phyloP scores from a whole-genome alignment of 202 grass and related monocot genomes.

The Schoenoplectus triqueter region DNA sequence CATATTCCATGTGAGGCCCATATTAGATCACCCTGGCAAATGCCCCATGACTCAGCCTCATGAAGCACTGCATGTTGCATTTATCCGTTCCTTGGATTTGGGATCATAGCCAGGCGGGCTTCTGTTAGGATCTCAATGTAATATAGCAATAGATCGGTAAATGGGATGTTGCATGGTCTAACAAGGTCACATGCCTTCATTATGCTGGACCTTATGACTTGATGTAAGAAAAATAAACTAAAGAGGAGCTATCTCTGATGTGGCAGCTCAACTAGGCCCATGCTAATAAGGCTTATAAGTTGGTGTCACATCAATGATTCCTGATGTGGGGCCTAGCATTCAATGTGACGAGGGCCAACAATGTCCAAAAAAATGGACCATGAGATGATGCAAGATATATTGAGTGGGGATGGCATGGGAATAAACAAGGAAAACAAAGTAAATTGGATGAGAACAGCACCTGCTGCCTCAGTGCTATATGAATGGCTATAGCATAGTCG shows the following conservation, averaged over 20 bases:
- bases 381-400: not conserved
- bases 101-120: not conserved
- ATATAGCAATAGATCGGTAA: not conserved
- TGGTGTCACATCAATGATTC: not conserved
- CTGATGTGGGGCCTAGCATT: not conserved
- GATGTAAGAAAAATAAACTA: not conserved
- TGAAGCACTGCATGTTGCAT: not conserved
- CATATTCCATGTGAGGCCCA: not conserved
- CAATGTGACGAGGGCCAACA: not conserved
- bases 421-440: not conserved
- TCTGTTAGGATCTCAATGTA: not conserved
- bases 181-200: not conserved
- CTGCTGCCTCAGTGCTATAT: not conserved
- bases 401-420: not conserved
- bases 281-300: not conserved
- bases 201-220: not conserved
- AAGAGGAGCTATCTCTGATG: not conserved
- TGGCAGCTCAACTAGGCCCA: not conserved
- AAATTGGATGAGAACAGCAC: not conserved
- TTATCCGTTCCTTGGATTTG: not conserved
- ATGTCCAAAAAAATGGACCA: not conserved
- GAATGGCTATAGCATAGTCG: not conserved
- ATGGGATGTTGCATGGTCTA: not conserved
- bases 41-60: not conserved
- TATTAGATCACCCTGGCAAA: not conserved